Evolutionary conservation across 768 basidiomycete genomes (phyloP), one percentile per base, ranked within the genome.

Genomic region (Russula vinacea): DNA sequence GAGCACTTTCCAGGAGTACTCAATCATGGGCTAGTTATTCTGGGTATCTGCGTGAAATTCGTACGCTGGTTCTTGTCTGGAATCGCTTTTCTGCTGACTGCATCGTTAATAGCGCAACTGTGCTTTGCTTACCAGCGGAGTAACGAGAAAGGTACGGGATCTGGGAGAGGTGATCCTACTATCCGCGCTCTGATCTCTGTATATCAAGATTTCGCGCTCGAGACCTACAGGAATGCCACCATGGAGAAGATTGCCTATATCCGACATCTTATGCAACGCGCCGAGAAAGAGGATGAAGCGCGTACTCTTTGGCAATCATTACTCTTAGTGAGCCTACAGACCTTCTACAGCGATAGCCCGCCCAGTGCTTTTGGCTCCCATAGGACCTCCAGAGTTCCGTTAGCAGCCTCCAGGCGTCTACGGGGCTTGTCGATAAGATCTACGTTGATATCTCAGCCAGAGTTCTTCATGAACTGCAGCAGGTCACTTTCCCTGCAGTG

Each of bases 21-120:
- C 68, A 69, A 39, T 64, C 64, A 39, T 69, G 68, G 68, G 66
- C 68, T n/a, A 69, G 68, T 55, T 69, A 69, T 56, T 69, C 68
- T 40, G 68, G 68, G 0, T 69, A 67, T 54, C 33, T 69, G 19
- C 58, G 68, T 35, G 68, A 69, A 57, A 69, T 69, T 10, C 68
- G 68, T 69, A 53, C 14, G 60, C 51, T 14, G n/a, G 22, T 6
- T 19, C 11, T 45, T 13, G 1, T 39, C 32, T 17, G 22, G 7
- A 33, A 16, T 6, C 39, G 17, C 40, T 19, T 26, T 33, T 24
- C 8, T 16, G 32, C 17, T 60, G 39, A 57, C 51, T 19, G 19
- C 8, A 17, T 29, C n/a, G 5, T 56, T 16, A 26, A n/a, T 22
- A 69, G 68, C 68, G 11, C 68, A 69, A 49, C 32, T 69, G 19